Base-by-base conservation (phyloP, 768 basidiomycete species). In the Holtermannia corniformis region DNA sequence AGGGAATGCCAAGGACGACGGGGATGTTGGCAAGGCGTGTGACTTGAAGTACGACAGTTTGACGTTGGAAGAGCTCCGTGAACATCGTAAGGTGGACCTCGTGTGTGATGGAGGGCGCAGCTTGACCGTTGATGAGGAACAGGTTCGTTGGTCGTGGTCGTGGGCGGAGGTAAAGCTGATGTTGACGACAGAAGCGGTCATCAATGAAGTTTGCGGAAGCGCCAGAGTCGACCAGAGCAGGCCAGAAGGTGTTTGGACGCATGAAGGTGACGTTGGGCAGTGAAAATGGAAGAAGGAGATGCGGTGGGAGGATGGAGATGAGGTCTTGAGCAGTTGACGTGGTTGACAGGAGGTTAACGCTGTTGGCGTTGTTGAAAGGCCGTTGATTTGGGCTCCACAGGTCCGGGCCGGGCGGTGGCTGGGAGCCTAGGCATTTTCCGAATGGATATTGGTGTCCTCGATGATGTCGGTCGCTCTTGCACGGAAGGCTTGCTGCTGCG, bases 341-440 rank as follows among this genome's bases (percentile, higher is more conserved):
- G n/a, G n/a, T n/a, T n/a, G n/a, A n/a, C n/a, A n/a, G n/a, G n/a
- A n/a, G n/a, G n/a, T n/a, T n/a, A n/a, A n/a, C n/a, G n/a, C n/a
- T n/a, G n/a, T n/a, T n/a, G n/a, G n/a, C n/a, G n/a, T n/a, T n/a
- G n/a, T n/a, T n/a, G n/a, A n/a, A n/a, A 44, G 23, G n/a, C 43
- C 23, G 43, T 44, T 11, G 19, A 44, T 16, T 19, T 44, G 7
- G 19, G n/a, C 23, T 44, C 43, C 23, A 11, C 43, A 44, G 23
- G n/a, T 22, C 43, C 43, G 23, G 43, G 43, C 23, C 23, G n/a
- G 19, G 19, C n/a, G 43, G 43, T 19, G 43, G 43, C 21, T 51
- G 50, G 26, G 21, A n/a, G 41, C n/a, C 24, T 44, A 44, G 51
- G 20, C 44, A 45, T 52, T 46, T 52, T 13, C 44, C 51, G 44